phyloP scores from a whole-genome alignment of 2,329 filamentous ascomycete genomes.

The Amauroascus verrucosus region DNA sequence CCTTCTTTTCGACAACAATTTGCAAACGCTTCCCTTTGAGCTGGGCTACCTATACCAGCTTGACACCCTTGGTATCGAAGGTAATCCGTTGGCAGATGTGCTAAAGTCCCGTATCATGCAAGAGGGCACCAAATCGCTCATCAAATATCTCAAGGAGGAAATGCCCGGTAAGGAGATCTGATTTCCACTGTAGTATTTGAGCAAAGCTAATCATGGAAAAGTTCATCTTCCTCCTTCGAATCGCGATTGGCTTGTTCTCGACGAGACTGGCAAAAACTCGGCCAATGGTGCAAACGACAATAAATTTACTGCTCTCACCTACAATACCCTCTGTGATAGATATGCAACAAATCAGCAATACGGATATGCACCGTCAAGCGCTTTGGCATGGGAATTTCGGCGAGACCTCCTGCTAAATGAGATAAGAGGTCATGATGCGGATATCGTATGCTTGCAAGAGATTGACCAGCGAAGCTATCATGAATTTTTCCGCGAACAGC shows the following conservation, averaged over 20 bases:
- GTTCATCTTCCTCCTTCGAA: conserved; percentile 67
- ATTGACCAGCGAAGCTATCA: conserved; percentile 87
- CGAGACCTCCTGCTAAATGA: conserved; percentile 74
- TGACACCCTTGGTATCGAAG: conserved; percentile 82
- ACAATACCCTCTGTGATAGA: conserved; percentile 92
- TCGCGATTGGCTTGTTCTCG: conserved; percentile 69
- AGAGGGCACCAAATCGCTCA: conserved; percentile 73
- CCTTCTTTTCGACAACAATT: conserved; percentile 80
- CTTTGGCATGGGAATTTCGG: conserved; percentile 78
- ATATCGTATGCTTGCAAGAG: conserved; percentile 89
- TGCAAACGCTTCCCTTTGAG: conserved; percentile 71
- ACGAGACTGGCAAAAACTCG: conserved; percentile 35
- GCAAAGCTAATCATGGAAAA: conserved; percentile 28
- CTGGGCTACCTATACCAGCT: conserved; percentile 80
- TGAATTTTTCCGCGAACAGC: conserved; percentile 76
- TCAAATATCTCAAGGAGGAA: conserved; percentile 71
- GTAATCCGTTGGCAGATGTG: conserved; percentile 69
- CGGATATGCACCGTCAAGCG: conserved; percentile 76
- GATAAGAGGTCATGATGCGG: conserved; percentile 65
- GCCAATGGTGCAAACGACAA: conserved; percentile 46
- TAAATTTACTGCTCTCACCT: conserved; percentile 74
- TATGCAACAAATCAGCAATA: conserved; percentile 78
- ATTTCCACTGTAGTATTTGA: conserved; percentile 13
- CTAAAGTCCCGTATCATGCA: conserved; percentile 76
- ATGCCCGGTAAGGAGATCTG: conserved; percentile 58